Conservation (phyloP, 352 stramenopile genomes). For the Globisporangium polare region DNA sequence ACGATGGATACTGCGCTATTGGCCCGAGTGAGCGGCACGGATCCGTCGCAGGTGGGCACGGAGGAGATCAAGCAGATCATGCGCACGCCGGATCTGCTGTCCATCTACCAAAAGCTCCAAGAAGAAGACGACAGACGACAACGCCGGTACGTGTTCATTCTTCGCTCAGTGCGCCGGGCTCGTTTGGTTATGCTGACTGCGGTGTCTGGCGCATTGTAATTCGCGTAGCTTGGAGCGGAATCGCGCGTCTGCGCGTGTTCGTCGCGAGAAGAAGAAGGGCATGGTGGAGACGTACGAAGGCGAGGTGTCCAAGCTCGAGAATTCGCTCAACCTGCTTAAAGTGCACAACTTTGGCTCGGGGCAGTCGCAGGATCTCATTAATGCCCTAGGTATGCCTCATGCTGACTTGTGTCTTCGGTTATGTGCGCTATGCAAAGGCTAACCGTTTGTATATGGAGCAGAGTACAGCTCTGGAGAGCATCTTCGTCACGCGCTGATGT, state of each 20-base stretch:
- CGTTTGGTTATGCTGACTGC: no score
- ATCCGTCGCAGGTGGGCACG: constrained; percentile 69
- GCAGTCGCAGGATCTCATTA: constrained; percentile 59
- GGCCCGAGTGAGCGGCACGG: constrained; percentile 73
- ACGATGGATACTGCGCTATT: constrained; percentile 77
- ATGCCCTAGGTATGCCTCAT: constrained; percentile 65
- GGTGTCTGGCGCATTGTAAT: not conserved
- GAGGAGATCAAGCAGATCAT: constrained; percentile 90
- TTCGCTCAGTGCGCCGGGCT: no score
- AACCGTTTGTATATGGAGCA: constrained; percentile 8
- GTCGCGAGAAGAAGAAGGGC: constrained; percentile 85
- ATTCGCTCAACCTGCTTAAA: constrained; percentile 74
- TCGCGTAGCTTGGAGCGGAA: constrained; percentile 59
- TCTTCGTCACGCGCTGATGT: constrained; percentile 76
- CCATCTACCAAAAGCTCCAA: constrained; percentile 87
- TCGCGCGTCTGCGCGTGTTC: constrained; percentile 71
- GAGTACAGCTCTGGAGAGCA: constrained; percentile 79
- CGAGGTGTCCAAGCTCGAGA: constrained; percentile 87
- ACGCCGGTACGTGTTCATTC: constrained; percentile 40
- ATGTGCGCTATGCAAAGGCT: not conserved
- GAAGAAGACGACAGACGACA: constrained; percentile 82
- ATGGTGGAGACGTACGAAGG: constrained; percentile 87
- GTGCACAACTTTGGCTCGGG: constrained; percentile 71
- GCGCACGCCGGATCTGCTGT: constrained; percentile 73
- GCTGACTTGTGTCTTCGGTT: no score